A percentile compares a stretch with the other conserved stretches of the same genome.
phyloP scores from a whole-genome alignment of 352 stramenopile species.

The Phytophthora cactorum region DNA sequence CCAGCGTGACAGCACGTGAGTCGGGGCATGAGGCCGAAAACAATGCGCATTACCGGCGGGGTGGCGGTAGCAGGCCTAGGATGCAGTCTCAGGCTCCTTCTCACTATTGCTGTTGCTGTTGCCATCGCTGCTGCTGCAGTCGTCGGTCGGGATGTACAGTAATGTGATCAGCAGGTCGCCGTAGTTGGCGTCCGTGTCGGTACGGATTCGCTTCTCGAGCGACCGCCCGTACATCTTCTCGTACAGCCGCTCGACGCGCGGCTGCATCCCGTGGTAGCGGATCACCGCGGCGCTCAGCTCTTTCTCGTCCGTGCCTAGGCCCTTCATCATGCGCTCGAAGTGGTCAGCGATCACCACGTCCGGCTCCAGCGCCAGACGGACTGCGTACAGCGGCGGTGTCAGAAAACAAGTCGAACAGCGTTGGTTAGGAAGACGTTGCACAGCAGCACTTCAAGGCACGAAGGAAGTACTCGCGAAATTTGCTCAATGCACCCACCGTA shows the following conservation, averaged over 20 bases:
- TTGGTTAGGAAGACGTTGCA: not conserved
- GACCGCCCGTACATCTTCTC: slow-evolving; percentile 48
- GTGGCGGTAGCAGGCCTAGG: not conserved
- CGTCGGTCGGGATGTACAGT: slow-evolving; percentile 41
- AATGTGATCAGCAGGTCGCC: slow-evolving; percentile 55
- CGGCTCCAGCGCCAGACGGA: slow-evolving; percentile 60
- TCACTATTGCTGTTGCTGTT: slow-evolving; percentile 7
- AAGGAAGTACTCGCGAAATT: not conserved
- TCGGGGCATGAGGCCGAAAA: no score
- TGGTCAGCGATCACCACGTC: slow-evolving; percentile 53
- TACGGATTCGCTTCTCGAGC: slow-evolving; percentile 60
- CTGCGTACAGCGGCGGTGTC: slow-evolving; percentile 28
- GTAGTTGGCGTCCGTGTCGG: slow-evolving; percentile 65
- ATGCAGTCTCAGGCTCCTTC: slow-evolving; percentile 7
- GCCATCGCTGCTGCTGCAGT: not conserved
- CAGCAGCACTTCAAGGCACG: not conserved
- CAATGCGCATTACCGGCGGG: no score
- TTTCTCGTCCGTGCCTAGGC: slow-evolving; percentile 63
- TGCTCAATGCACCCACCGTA: slow-evolving; percentile 45
- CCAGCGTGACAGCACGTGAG: no score
- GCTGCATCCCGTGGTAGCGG: slow-evolving; percentile 60
- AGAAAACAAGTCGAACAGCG: slow-evolving; percentile 13
- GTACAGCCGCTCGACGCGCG: slow-evolving; percentile 47
- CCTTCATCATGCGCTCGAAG: slow-evolving; percentile 69
- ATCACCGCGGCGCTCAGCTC: slow-evolving; percentile 57